Evolutionary conservation across 2,329 filamentous ascomycete species (phyloP), one percentile per base, ranked within the genome.

Genomic region (Colletotrichum sp.): DNA sequence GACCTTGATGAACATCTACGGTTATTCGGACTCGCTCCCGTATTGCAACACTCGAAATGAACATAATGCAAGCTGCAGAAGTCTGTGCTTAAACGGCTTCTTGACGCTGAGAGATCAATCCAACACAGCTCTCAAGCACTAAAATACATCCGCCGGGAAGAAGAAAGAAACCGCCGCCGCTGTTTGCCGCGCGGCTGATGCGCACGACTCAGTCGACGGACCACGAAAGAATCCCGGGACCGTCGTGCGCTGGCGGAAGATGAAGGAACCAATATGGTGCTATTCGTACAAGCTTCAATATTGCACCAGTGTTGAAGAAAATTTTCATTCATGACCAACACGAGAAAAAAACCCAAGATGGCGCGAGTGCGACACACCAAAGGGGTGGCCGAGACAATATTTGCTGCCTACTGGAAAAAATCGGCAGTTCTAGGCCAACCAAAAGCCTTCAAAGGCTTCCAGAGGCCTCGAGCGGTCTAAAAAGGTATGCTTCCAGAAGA

Each of bases 401-500:
- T 52, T 49, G 28, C 28, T 59, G 59, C 34, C 70, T 68, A 24
- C 18, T 76, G 70, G 64, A 18, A n/a, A 65, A 13, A 59, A 52
- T 60, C 73, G 57, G 70, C 59, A 49, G 57, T 39, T 52, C 39
- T 59, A 65, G 63, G 34, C 69, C 57, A 75, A 49, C 44, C 55
- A 26, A 36, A 28, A 39, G 62, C 69, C 63, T 73, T 8, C 36
- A 8, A 18, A 18, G 36, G 34, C 34, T 7, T 36, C 70, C 55
- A 26, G 28, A 28, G 57, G 62, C 69, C 63, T 73, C 70, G 59
- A 60, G 64, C 64, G 57, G 24, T 73, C 70, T n/a, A 60, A 73
- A 75, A 52, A 39, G 73, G 73, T 24, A 76, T 63, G 55, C 64
- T 76, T 76, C 73, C 70, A 76, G 70, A 76, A 76, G 44, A 72